Evolutionary conservation across 805 yeast genomes (phyloP), one percentile per base, ranked within the genome.

Genomic region (Kockiozyma suomiensis): DNA sequence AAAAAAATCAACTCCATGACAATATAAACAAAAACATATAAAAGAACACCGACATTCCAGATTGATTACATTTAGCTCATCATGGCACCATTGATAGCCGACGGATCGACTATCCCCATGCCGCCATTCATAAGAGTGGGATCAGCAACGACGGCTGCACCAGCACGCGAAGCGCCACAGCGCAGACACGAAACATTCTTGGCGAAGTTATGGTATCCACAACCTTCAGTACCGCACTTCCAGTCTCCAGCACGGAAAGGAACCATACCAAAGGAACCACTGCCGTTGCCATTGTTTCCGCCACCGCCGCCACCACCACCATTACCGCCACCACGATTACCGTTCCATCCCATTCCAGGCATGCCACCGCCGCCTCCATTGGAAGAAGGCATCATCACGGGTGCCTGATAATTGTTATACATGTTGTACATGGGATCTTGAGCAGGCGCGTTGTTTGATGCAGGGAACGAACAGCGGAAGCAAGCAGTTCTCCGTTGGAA

Each of bases 171-270:
- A 1, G 89, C 87, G 3, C 96, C 96, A 75, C 97, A 91, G 72
- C 93, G 86, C 71, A 91, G 79, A 72, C 97, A 91, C 59, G 86
- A 84, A 58, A 89, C 78, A 73, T 91, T 91, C 70, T 91, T 91
- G 2, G 97, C 97, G 78, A 91, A 91, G 73, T 91, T 91, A 74
- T 91, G 97, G 73, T 92, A 92, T 35, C 85, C 80, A 73, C 97
- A 92, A 26, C 82, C 78, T 56, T 87, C 92, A 64, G 82, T 84
- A 28, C 82, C 78, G 77, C 97, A 92, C 73, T 90, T 91, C 97
- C 97, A 92, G 75, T 91, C 97, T 54, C 97, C 97, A 2, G 97
- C 97, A 68, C 97, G 82, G 75, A 92, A 92, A 32, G 97, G 97
- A n/a, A 92, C 96, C 68, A 83, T 78, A 4, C 79, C 80, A 54